Evolutionary conservation across 768 basidiomycete species (phyloP).

Genomic region (Calvatia gigantea): DNA sequence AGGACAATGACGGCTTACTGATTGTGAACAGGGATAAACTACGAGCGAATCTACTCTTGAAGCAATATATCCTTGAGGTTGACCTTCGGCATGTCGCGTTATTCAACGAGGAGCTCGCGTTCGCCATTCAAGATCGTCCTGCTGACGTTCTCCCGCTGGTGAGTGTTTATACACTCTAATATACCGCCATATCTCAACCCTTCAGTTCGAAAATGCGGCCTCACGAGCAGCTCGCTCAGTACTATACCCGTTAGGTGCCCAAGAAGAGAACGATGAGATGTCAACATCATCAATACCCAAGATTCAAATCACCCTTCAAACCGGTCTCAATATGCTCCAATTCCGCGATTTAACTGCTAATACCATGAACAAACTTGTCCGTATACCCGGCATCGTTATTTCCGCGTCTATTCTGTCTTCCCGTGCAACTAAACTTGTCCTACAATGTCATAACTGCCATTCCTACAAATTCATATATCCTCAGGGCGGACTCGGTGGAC

Average conservation of each 20-base stretch:
- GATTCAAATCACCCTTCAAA: constrained; percentile 84
- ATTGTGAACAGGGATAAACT: constrained; percentile 67
- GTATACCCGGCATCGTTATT: constrained; percentile 97
- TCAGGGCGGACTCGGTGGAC: constrained; percentile 72
- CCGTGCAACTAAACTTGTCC: constrained; percentile 85
- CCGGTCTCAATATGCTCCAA: constrained; percentile 89
- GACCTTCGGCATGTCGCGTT: constrained; percentile 75
- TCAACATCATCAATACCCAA: constrained; percentile 47
- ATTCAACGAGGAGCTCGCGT: constrained; percentile 93
- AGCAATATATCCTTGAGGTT: constrained; percentile 84
- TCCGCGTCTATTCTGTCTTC: constrained; percentile 93
- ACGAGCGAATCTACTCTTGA: constrained; percentile 83
- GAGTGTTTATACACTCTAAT: constrained; percentile 21
- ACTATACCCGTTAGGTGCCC: constrained; percentile 72
- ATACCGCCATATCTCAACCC: background rate
- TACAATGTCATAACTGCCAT: constrained; percentile 91
- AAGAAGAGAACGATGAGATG: constrained; percentile 36
- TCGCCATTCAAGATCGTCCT: constrained; percentile 85
- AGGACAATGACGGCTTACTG: constrained; percentile 1
- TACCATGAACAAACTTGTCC: constrained; percentile 93
- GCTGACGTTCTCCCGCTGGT: constrained; percentile 88
- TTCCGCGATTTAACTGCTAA: constrained; percentile 93
- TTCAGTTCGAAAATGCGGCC: constrained; percentile 88
- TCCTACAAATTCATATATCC: constrained; percentile 78
- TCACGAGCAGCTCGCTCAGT: constrained; percentile 81